phyloP scores from a whole-genome alignment of 345 rosid species.

The Populus pruinosa region DNA sequence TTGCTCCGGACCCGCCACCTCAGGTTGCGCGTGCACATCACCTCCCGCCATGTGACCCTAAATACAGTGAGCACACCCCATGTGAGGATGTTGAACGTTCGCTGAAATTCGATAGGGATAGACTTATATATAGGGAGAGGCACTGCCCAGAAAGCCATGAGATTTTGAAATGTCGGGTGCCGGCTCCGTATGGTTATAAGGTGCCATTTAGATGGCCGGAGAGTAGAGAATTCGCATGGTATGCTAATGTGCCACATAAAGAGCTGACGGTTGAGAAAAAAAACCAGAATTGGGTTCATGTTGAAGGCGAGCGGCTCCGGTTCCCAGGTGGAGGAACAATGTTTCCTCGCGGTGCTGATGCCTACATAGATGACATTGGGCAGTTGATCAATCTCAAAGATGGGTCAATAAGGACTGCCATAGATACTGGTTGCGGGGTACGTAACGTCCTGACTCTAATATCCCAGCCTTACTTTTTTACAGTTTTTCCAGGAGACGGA shows the following conservation, averaged over 20 bases:
- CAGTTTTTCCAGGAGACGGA: not conserved
- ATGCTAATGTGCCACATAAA: conserved; percentile 84
- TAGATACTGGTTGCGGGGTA: conserved; percentile 99
- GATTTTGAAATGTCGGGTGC: conserved; percentile 56
- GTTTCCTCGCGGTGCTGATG: conserved; percentile 87
- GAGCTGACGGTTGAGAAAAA: conserved; percentile 81
- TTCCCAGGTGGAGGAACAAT: conserved; percentile 99
- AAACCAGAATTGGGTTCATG: conserved; percentile 83
- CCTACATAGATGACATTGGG: conserved; percentile 75
- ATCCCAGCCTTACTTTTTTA: not conserved
- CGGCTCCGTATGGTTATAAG: conserved; percentile 76
- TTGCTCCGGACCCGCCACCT: conserved; percentile 38
- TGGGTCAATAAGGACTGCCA: conserved; percentile 87
- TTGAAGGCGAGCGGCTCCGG: conserved; percentile 57
- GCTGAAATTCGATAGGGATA: conserved; percentile 45
- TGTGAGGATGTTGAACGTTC: conserved; percentile 72
- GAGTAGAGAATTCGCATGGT: conserved; percentile 84
- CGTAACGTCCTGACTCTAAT: conserved; percentile 12
- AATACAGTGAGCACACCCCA: conserved; percentile 62
- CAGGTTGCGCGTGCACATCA: conserved; percentile 33
- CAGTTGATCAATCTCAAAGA: conserved; percentile 68
- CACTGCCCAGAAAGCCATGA: conserved; percentile 64
- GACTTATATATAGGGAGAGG: conserved; percentile 69
- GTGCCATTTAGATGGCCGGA: conserved; percentile 84
- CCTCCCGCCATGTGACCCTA: conserved; percentile 55